Evolutionary conservation across 2,329 filamentous ascomycete genomes (phyloP), one percentile per base, ranked within the genome.

Genomic region (Alternaria arborescens): DNA sequence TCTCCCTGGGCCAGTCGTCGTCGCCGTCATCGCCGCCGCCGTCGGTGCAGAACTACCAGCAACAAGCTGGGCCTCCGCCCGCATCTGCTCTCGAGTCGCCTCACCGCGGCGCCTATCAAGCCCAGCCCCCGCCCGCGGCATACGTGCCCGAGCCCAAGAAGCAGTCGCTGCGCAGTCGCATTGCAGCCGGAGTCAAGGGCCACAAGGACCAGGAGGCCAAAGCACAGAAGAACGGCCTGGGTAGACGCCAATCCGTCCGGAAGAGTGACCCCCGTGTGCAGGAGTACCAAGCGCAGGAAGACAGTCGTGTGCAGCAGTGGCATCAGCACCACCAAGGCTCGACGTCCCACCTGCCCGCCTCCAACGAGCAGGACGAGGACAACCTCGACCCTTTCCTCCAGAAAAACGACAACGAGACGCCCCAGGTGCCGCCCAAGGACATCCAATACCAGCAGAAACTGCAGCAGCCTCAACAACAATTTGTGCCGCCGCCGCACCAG

Each of bases 311-410:
- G 43, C 72, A 69, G 64, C 73, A 73, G 64, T 73, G 70, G 64
- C 65, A 65, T 38, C 70, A 71, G 43, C 66, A 68, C 40, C 67
- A 71, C 40, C 67, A 71, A 54, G 72, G 69, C 8, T 78, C 77
- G 36, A 75, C 70, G 52, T 64, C 71, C 34, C 71, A 77, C 65
- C 68, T 79, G 56, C 71, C 76, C 58, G 59, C 75, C 22, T 77
- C 77, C 5, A 64, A 69, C 62, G 78, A 79, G 69, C 75, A 77
- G 58, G 74, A 79, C 72, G 77, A 79, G 58, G 63, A 68, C 55
- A 68, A 77, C 55, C 70, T 78, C 26, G 77, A 79, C 50, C 77
- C 77, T 1, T 79, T 77, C 51, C 71, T 79, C 26, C 76, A 78
- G 67, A 73, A 76, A 44, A 68, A 74, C 47, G 67, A 71, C 53